Evolutionary conservation across 1,284 basidiomycete genomes (phyloP).

Genomic region (Ustilago bromivora): DNA sequence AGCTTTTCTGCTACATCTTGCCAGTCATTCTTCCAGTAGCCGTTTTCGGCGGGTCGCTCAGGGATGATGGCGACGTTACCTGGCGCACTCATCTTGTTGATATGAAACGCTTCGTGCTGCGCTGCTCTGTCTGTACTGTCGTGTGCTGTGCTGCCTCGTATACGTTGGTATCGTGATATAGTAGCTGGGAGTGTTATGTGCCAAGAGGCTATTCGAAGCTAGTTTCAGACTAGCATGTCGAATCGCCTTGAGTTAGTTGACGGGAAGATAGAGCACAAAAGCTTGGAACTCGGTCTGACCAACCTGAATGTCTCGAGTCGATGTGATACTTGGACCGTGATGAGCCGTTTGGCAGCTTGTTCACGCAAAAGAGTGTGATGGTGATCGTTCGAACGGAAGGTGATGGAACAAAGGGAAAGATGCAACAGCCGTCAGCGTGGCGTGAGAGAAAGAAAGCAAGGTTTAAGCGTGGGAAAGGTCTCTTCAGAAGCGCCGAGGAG

Average conservation of each 20-base stretch:
- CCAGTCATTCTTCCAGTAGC: slow-evolving; percentile 46
- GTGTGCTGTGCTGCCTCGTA: neutral
- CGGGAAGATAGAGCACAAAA: neutral
- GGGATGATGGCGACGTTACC: slow-evolving; percentile 42
- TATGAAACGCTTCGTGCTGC: neutral
- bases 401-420: neutral
- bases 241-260: neutral
- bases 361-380: neutral
- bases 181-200: neutral
- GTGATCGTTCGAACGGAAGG: neutral
- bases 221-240: neutral
- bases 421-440: neutral
- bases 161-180: too few relatives aligned
- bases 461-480: neutral
- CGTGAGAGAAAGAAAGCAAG: neutral
- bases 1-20: slow-evolving; percentile 34
- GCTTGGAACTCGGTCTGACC: neutral
- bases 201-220: neutral
- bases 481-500: neutral
- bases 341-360: neutral
- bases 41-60: slow-evolving; percentile 44
- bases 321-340: neutral
- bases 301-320: neutral
- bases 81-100: slow-evolving; percentile 28
- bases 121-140: neutral